Conservation (phyloP, 495 filamentous ascomycete species). For the Penicillium bovifimosum region DNA sequence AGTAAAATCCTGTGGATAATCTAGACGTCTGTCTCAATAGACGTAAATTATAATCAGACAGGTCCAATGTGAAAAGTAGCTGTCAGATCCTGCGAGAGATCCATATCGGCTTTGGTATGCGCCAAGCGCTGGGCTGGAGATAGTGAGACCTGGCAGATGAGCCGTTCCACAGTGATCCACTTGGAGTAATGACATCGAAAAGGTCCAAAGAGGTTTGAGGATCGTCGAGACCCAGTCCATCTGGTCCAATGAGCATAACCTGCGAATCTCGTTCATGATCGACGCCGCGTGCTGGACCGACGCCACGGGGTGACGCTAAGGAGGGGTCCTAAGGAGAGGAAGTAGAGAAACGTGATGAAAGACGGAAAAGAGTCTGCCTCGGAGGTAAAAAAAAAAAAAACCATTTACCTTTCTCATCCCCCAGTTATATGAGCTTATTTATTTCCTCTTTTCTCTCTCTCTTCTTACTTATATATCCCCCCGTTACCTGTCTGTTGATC, state of each 20-base stretch:
- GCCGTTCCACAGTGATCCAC: slow-evolving; percentile 15
- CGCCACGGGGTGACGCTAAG: slow-evolving; percentile 6
- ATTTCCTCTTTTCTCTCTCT: not conserved
- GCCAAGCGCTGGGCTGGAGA: slow-evolving; percentile 20
- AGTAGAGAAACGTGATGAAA: not conserved
- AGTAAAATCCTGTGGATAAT: too few relatives aligned
- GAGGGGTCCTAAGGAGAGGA: not conserved
- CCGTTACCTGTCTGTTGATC: slow-evolving; percentile 4
- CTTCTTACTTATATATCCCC: slow-evolving; percentile 2
- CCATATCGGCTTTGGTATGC: slow-evolving; percentile 17
- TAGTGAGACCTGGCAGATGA: slow-evolving; percentile 16
- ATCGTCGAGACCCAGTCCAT: slow-evolving; percentile 17
- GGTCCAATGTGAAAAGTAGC: not conserved
- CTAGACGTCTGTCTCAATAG: too few relatives aligned
- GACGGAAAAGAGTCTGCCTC: not conserved
- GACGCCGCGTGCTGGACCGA: slow-evolving; percentile 14
- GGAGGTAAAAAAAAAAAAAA: not conserved
- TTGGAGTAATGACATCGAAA: slow-evolving; percentile 2
- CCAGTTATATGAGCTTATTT: too few relatives aligned
- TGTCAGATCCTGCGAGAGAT: slow-evolving; percentile 15
- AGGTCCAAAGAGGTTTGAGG: not conserved
- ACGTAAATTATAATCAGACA: too few relatives aligned
- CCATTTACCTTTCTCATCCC: not conserved
- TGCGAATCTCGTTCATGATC: slow-evolving; percentile 21
- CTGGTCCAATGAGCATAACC: not conserved